Percentiles rank a stretch among this genome's conserved stretches.
These are phyloP conservation scores for Dryas integrifolia DNA, from an alignment of 331 rosid species.

Conservation along the genomic window DNA sequence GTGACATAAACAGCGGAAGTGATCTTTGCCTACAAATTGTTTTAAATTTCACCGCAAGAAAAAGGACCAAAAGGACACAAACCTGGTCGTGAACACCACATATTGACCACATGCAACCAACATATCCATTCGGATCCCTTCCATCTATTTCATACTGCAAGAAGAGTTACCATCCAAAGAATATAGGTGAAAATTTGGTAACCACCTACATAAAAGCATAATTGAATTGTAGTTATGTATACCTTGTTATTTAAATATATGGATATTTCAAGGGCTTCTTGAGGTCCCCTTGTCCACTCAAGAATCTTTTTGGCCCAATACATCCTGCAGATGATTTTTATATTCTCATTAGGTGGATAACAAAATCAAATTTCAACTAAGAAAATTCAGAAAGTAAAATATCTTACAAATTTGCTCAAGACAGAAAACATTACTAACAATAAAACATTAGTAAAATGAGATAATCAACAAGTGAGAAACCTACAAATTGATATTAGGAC, in stretches of 20 bases:
- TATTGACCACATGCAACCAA: slow-evolving; percentile 97
- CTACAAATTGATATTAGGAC: neutral
- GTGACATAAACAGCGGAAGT: no score
- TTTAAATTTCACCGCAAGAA: neutral
- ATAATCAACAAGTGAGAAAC: neutral
- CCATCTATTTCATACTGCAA: slow-evolving; percentile 91
- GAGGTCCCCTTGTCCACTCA: slow-evolving; percentile 95
- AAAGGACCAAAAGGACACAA: slow-evolving; percentile 12
- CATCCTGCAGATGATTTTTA: slow-evolving; percentile 53
- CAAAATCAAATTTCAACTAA: neutral
- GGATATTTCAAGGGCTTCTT: slow-evolving; percentile 85
- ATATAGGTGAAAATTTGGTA: slow-evolving; percentile 11
- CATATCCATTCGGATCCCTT: slow-evolving; percentile 87
- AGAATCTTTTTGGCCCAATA: slow-evolving; percentile 97
- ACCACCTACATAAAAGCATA: slow-evolving; percentile 3
- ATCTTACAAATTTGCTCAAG: neutral
- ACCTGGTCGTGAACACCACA: slow-evolving; percentile 98
- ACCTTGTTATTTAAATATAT: slow-evolving; percentile 81
- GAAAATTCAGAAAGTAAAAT: neutral
- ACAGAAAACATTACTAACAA: neutral
- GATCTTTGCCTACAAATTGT: no score
- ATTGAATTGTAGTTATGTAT: neutral
- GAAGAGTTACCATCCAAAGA: slow-evolving; percentile 4
- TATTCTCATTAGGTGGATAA: neutral
- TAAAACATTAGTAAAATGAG: neutral